These are phyloP conservation scores for Piloderma croceum DNA, from an alignment of 768 basidiomycete genomes.

Conservation along the genomic window DNA sequence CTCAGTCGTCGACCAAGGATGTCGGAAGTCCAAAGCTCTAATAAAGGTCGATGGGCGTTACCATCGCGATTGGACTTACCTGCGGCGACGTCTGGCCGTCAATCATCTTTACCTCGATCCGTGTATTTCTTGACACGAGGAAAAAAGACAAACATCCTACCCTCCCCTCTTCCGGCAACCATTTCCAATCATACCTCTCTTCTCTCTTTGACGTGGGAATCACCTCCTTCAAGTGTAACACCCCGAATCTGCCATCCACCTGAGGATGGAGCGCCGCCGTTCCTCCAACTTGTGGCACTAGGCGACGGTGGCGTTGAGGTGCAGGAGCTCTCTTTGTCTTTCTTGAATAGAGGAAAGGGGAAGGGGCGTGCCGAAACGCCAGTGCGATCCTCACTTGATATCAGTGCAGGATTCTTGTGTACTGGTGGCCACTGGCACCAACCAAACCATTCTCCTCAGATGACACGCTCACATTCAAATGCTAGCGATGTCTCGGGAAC, in stretches of 20 bases:
- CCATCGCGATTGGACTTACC: slow-evolving; percentile 22
- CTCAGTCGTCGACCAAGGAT: slow-evolving; percentile 38
- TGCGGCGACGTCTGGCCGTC: slow-evolving; percentile 12
- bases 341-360: slow-evolving; percentile 48
- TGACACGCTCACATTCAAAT: slow-evolving; percentile 41
- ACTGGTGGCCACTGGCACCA: slow-evolving; percentile 46
- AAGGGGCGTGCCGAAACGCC: slow-evolving; percentile 40
- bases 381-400: slow-evolving; percentile 51
- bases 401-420: slow-evolving; percentile 58
- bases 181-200: slow-evolving; percentile 45
- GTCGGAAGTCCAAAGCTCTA: slow-evolving; percentile 19
- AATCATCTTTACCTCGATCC: slow-evolving; percentile 7
- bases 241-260: slow-evolving; percentile 43
- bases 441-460: slow-evolving; percentile 10
- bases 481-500: slow-evolving; percentile 36
- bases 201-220: slow-evolving; percentile 52
- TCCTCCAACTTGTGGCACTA: slow-evolving; percentile 66
- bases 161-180: slow-evolving; percentile 59
- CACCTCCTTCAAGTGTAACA: slow-evolving; percentile 47
- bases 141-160: slow-evolving; percentile 59
- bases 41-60: slow-evolving; percentile 21
- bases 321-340: slow-evolving; percentile 57
- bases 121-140: slow-evolving; percentile 68
- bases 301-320: slow-evolving; percentile 70
- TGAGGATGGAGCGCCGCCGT: slow-evolving; percentile 27